Conservation (phyloP, 1,284 basidiomycete species). For the Sparassis latifolia region DNA sequence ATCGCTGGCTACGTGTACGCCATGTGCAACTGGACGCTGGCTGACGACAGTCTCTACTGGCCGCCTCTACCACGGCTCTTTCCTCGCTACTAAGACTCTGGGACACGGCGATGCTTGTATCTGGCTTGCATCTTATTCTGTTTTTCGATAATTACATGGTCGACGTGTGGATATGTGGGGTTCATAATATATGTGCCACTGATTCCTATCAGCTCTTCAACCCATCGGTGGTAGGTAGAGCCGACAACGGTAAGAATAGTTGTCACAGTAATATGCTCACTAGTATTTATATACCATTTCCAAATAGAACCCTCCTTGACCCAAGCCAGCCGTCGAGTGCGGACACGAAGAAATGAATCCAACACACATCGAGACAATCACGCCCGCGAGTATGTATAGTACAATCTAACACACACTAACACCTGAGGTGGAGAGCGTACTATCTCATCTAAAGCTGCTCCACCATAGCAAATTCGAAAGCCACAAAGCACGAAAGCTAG, state of each 20-base stretch:
- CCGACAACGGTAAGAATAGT: background rate
- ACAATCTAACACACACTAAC: background rate
- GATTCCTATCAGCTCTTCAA: background rate
- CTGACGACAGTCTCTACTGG: conserved; percentile 24
- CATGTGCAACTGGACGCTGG: conserved; percentile 23
- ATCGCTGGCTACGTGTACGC: conserved; percentile 27
- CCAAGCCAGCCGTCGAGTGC: too few relatives aligned
- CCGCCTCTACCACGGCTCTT: background rate
- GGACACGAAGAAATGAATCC: too few relatives aligned
- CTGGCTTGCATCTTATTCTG: background rate
- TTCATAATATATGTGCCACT: background rate
- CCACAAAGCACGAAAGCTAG: too few relatives aligned
- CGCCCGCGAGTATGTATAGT: background rate
- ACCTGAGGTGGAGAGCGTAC: background rate
- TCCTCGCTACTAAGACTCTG: background rate
- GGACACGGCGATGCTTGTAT: too few relatives aligned
- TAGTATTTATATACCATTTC: background rate
- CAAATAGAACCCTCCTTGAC: too few relatives aligned
- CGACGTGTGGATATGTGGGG: background rate
- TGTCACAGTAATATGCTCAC: background rate
- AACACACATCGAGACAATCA: too few relatives aligned
- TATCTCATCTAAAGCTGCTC: too few relatives aligned
- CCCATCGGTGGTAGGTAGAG: background rate
- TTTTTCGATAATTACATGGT: background rate
- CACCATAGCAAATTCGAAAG: too few relatives aligned